Base-by-base conservation (phyloP, 306 rosid genomes). In the Begonia fuchsioides region DNA sequence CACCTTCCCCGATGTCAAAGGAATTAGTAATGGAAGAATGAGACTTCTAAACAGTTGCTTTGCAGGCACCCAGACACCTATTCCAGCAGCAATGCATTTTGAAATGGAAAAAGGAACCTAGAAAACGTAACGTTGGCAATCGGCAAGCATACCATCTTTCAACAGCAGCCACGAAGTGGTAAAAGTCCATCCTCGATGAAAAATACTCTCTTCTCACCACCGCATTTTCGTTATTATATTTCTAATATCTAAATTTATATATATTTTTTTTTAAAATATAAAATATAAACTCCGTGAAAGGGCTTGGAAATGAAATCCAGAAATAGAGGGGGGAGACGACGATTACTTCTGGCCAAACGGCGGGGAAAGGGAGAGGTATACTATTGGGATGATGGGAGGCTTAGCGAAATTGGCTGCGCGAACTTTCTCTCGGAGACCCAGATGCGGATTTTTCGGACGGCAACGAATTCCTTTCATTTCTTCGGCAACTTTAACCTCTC, bases 1-100 rank as follows among this genome's bases (percentile, higher is more conserved):
- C 66, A 88, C 96, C 96, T 88, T 88, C 61, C 95, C 97, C 63
- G 84, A 59, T 53, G 76, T 69, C 59, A 88, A 74, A 47, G 97
- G 97, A 51, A 81, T 52, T 67, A 84, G 65, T 65, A 88, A 74
- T 40, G 77, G 76, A 50, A 72, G 63, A 44, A 81, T 72, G 41
- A 88, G 93, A 73, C 86, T 84, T 73, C 63, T 76, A 55, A 84
- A 71, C 48, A 88, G 75, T 50, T 88, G 84, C 70, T 74, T 58
- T 38, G 93, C 78, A 49, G 97, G 97, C 70, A 88, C 59, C 53
- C 82, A 38, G 41, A 81, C 71, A 61, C 95, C 97, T 72, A 76
- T 88, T 68, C 97, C 97, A 55, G 35, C 72, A 50, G 95, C 95
- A 58, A 90, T 58, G 67, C 57, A 84, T 66, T 73, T 88, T 57